Base-by-base conservation (phyloP, 305 asterid species). In the Solanum hybrid region DNA sequence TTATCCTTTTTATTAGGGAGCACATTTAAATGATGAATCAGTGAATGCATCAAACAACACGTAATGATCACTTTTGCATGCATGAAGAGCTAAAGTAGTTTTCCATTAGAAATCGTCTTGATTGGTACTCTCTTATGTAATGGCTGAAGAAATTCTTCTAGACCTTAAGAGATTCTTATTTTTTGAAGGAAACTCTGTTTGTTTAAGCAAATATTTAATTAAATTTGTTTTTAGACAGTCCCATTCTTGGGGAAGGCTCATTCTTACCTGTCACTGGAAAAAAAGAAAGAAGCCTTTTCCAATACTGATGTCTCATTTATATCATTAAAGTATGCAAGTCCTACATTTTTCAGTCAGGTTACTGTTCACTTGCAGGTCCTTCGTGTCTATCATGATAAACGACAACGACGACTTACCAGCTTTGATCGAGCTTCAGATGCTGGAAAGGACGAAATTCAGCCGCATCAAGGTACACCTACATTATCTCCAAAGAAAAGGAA, bases 311-410 rank as follows among this genome's bases (percentile, higher is more conserved):
- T 40, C 36, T 81, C 69, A 81, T 83, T 83, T 83, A 28, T 61
- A 46, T 29, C 40, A 51, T 29, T 42, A 31, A 4, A 57, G 88
- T 51, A 42, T 83, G 16, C 87, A 29, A 28, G 71, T 31, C 40
- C 71, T 84, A 84, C 75, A 51, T 84, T 33, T 46, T 84, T 84
- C 31, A 84, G 87, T 51, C 42, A 29, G 71, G 75, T 51, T 37
- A 84, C 28, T 33, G 37, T 51, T 84, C 28, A 26, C 90, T 86
- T 93, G 93, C 98, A 97, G 99, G 98, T 97, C 76, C 98, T 97
- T 90, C 98, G 95, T 88, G 92, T 96, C 88, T 93, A 94, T 95
- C 90, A 95, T 91, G 97, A 94, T 93, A 94, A 92, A 94, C 94
- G 96, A 90, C 96, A 90, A 90, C 93, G 89, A 85, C 91, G 90